Evolutionary conservation across 148 eudicot species (phyloP).

Genomic region (Gaultheria prostrata): DNA sequence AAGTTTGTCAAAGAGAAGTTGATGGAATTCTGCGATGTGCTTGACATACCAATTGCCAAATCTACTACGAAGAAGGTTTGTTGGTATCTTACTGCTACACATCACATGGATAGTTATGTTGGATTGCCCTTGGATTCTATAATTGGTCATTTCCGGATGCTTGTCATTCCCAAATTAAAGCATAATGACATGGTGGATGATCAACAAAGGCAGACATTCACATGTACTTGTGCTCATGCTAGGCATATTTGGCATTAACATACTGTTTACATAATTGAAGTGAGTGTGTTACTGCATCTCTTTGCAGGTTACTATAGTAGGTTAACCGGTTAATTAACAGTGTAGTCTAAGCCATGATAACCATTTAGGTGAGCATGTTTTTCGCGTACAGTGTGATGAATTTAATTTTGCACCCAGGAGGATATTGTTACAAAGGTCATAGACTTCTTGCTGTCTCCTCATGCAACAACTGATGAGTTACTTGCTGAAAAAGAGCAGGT

Average conservation of each 20-base stretch:
- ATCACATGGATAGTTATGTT: background rate
- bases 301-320: background rate
- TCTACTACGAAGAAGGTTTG: conserved; percentile 69
- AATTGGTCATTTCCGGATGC: background rate
- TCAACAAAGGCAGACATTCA: background rate
- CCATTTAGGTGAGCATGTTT: conserved; percentile 2
- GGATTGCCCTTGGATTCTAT: background rate
- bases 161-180: background rate
- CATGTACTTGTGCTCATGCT: background rate
- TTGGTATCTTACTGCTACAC: conserved; percentile 8
- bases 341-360: background rate
- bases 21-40: conserved; percentile 77
- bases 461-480: conserved; percentile 69
- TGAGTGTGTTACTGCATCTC: background rate
- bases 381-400: background rate
- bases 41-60: conserved; percentile 71
- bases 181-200: background rate
- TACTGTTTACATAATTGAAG: background rate
- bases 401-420: conserved; percentile 51
- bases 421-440: conserved; percentile 70
- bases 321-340: background rate
- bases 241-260: background rate
- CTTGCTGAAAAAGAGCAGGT: conserved; percentile 96
- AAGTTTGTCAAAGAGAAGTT: conserved; percentile 77
- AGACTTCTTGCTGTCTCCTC: conserved; percentile 88